These are phyloP conservation scores for Calvatia gigantea DNA, from an alignment of 768 basidiomycete genomes.

Conservation along the genomic window DNA sequence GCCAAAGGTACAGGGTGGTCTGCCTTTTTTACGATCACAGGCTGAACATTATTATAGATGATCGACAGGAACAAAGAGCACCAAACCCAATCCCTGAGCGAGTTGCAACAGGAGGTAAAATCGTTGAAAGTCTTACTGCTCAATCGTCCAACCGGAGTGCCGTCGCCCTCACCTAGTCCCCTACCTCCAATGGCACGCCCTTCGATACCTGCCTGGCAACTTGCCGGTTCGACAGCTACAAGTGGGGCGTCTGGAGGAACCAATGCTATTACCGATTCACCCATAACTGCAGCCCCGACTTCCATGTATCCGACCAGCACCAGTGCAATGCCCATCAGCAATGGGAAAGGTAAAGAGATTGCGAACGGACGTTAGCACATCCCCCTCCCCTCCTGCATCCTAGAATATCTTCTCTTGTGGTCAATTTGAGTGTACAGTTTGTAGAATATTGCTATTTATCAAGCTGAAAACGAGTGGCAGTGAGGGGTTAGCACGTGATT, in stretches of 20 bases:
- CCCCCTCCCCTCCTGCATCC: neutral
- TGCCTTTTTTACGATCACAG: neutral
- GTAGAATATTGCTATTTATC: neutral
- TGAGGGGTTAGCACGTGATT: slow-evolving; percentile 7
- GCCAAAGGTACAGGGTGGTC: slow-evolving; percentile 65
- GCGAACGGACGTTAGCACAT: slow-evolving; percentile 17
- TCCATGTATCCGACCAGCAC: slow-evolving; percentile 2
- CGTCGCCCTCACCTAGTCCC: slow-evolving; percentile 46
- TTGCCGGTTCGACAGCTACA: slow-evolving; percentile 39
- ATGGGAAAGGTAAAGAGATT: slow-evolving; percentile 64
- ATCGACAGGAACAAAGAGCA: slow-evolving; percentile 89
- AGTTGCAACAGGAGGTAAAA: slow-evolving; percentile 91
- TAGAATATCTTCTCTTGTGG: neutral
- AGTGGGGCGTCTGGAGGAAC: neutral
- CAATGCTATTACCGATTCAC: slow-evolving; percentile 22
- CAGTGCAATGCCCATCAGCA: slow-evolving; percentile 17
- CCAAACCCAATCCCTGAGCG: slow-evolving; percentile 77
- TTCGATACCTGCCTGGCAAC: slow-evolving; percentile 90
- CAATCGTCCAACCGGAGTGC: slow-evolving; percentile 55
- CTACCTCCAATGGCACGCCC: slow-evolving; percentile 59
- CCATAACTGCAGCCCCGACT: slow-evolving; percentile 16
- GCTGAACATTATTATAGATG: slow-evolving; percentile 55
- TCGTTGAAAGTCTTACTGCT: slow-evolving; percentile 89
- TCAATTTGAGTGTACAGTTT: neutral
- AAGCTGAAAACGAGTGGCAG: neutral